phyloP scores from a whole-genome alignment of 345 rosid genomes.

The Populus simonii region DNA sequence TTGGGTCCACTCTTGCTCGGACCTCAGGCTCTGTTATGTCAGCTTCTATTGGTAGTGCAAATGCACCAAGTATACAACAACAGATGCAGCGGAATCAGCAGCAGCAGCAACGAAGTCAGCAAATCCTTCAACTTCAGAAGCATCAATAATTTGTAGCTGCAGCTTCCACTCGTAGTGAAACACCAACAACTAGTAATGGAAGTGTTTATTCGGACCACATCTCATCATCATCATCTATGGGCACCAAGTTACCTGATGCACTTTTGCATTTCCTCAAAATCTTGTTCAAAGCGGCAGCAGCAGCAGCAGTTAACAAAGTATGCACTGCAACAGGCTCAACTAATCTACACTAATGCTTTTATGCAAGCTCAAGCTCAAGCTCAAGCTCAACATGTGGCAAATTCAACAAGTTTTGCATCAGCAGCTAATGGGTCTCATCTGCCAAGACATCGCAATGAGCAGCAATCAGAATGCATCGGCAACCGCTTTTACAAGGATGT shows the following conservation, averaged over 20 bases:
- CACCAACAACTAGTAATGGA: slow-evolving; percentile 53
- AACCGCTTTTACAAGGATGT: slow-evolving; percentile 46
- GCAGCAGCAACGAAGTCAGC: slow-evolving; percentile 53
- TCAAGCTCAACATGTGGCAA: slow-evolving; percentile 50
- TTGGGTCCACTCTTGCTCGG: slow-evolving; percentile 50
- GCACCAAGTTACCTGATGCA: slow-evolving; percentile 57
- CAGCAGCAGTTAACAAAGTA: slow-evolving; percentile 56
- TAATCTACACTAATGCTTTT: slow-evolving; percentile 52
- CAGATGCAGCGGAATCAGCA: slow-evolving; percentile 47
- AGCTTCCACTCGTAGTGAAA: slow-evolving; percentile 64
- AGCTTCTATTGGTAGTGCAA: slow-evolving; percentile 26
- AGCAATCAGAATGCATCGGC: slow-evolving; percentile 44
- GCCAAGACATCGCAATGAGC: slow-evolving; percentile 63
- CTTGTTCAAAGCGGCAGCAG: slow-evolving; percentile 61
- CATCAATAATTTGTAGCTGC: slow-evolving; percentile 59
- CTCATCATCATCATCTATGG: slow-evolving; percentile 44
- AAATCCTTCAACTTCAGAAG: slow-evolving; percentile 69
- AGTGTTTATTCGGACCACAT: slow-evolving; percentile 62
- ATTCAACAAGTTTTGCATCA: slow-evolving; percentile 31
- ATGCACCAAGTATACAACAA: slow-evolving; percentile 38
- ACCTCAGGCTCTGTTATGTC: slow-evolving; percentile 46
- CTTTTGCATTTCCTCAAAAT: slow-evolving; percentile 56
- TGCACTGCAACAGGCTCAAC: slow-evolving; percentile 54
- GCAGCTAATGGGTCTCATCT: slow-evolving; percentile 49
- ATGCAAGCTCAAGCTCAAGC: no score